Evolutionary conservation across 2,329 filamentous ascomycete genomes (phyloP).

Genomic region (Colletotrichum tanaceti): DNA sequence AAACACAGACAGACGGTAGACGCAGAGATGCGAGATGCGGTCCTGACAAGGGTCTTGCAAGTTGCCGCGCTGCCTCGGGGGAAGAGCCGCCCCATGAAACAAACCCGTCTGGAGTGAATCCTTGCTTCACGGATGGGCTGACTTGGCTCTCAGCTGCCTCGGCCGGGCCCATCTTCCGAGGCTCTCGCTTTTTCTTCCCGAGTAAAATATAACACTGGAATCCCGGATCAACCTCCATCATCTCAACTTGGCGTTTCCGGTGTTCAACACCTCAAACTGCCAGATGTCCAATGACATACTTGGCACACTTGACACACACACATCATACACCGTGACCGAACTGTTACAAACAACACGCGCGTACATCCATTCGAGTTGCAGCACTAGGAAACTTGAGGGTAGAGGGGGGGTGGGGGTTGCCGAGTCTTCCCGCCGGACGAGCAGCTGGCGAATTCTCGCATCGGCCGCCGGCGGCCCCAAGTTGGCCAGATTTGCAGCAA

Average conservation of each 20-base stretch:
- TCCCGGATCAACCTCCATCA: not conserved
- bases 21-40: conserved; percentile 16
- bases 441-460: conserved; percentile 32
- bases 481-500: not conserved
- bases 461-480: conserved; percentile 25
- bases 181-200: conserved; percentile 5
- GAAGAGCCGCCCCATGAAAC: conserved; percentile 28
- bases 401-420: not conserved
- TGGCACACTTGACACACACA: not conserved
- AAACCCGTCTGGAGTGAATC: not conserved
- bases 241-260: conserved; percentile 11
- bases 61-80: conserved; percentile 18
- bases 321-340: too few relatives aligned
- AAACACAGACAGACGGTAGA: too few relatives aligned
- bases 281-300: conserved; percentile 27
- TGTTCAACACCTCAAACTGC: conserved; percentile 27
- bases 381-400: not conserved
- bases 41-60: conserved; percentile 33
- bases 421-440: conserved; percentile 29
- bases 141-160: too few relatives aligned
- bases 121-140: not conserved
- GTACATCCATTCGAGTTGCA: not conserved
- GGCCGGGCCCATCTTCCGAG: conserved; percentile 14
- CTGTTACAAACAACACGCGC: too few relatives aligned
- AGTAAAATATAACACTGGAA: too few relatives aligned